Base-by-base conservation (phyloP, 2,329 filamentous ascomycete species). In the Venturia aucupariae region DNA sequence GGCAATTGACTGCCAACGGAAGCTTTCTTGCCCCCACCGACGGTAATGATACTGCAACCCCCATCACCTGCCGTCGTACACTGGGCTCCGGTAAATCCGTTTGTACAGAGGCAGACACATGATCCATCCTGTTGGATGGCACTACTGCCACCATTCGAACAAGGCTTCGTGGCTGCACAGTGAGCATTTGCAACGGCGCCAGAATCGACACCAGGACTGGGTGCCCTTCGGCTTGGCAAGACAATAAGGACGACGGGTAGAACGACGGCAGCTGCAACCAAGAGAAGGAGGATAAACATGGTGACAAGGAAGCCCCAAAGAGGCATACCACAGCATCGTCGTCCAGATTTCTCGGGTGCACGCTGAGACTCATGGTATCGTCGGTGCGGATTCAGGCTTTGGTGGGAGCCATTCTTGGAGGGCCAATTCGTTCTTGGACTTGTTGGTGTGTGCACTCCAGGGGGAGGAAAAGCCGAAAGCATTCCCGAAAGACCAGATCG, bases 61-160 rank as follows among this genome's bases (percentile, higher is more conserved):
- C 81, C 77, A 64, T 82, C 81, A 17, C 78, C 75, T 17, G 75
- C 68, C 4, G 75, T 76, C 1, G 76, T 79, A 71, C 87, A 90
- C 19, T 78, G 81, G 1, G 76, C 76, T 27, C 87, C 87, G 0
- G 89, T 92, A 73, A 93, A 97, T 1, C 92, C 91, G 70, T 94
- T 92, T 27, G 88, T 86, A 75, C 93, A 99, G 54, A 97, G 85
- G 73, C 93, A 99, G 15, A 87, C 88, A 76, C 93, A 97, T 24
- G 82, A 78, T 3, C 72, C 73, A 54, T 84, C 83, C 65, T 84
- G 80, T 19, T 82, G 84, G 24, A 91, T 75, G 19, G 93, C 83
- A 64, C 87, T 92, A 22, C 87, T 86, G 35, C 93, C 93, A 11
- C 90, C 91, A 68, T 97, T 96, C 62, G 83, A 77, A 71, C 93